Evolutionary conservation across 441 rosid species (phyloP).

Genomic region (Metrosideros polymorpha): DNA sequence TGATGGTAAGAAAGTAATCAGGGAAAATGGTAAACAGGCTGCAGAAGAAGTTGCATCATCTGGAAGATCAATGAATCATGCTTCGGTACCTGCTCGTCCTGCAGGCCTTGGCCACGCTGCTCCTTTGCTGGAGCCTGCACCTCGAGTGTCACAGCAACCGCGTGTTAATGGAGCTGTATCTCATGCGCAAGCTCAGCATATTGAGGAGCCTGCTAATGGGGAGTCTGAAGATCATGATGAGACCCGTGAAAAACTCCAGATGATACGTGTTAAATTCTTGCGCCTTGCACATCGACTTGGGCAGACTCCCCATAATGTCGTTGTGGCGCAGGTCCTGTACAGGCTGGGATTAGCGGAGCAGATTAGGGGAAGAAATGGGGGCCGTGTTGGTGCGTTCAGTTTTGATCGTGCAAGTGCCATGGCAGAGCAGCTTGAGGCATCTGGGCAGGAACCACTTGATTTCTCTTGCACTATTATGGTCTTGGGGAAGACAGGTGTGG

Average conservation of each 20-base stretch:
- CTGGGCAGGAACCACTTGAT: slow-evolving; percentile 91
- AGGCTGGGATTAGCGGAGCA: slow-evolving; percentile 98
- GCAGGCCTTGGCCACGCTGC: slow-evolving; percentile 93
- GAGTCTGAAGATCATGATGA: slow-evolving; percentile 82
- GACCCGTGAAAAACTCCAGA: slow-evolving; percentile 94
- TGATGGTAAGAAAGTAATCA: slow-evolving; percentile 4
- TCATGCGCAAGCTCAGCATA: slow-evolving; percentile 46
- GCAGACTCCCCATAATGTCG: slow-evolving; percentile 97
- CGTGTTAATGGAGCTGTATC: slow-evolving; percentile 71
- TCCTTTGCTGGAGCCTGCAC: slow-evolving; percentile 66
- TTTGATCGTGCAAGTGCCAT: slow-evolving; percentile 97
- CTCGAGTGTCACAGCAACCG: slow-evolving; percentile 59
- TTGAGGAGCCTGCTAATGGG: slow-evolving; percentile 53
- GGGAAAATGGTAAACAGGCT: slow-evolving; percentile 17
- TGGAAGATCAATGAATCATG: slow-evolving; percentile 26
- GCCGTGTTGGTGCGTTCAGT: slow-evolving; percentile 97
- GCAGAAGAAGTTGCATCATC: slow-evolving; percentile 20
- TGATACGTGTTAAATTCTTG: slow-evolving; percentile 93
- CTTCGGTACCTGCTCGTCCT: slow-evolving; percentile 52
- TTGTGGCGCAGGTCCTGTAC: slow-evolving; percentile 95
- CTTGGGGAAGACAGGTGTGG: slow-evolving; percentile 92
- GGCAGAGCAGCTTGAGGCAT: slow-evolving; percentile 96
- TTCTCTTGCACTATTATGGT: slow-evolving; percentile 98
- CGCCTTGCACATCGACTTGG: slow-evolving; percentile 94
- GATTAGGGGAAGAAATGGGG: slow-evolving; percentile 92